Base-by-base conservation (phyloP, 2,329 filamentous ascomycete species). In the Penicillium occitanis region DNA sequence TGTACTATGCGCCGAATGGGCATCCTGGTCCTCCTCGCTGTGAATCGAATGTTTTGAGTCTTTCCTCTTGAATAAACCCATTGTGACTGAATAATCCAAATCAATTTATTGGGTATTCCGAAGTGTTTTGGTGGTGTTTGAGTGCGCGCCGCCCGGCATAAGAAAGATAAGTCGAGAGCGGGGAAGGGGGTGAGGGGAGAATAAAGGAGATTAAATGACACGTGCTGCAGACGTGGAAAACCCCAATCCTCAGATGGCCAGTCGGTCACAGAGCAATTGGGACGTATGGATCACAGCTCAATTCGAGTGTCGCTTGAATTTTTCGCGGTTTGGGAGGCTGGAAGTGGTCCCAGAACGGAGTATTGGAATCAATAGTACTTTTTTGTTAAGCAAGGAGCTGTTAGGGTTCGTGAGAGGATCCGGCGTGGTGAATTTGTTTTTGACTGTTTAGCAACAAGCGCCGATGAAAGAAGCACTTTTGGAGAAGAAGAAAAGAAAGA, bases 11-110 rank as follows among this genome's bases (percentile, higher is more conserved):
- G 81, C 70, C 1, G 77, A 75, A 37, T 75, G 73, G 10, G 79
- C 78, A 13, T 80, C 79, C 10, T 76, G 73, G 55, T 79, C 79
- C 50, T 80, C 78, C 64, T 81, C 78, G 64, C 73, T 74, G 35
- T 75, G 74, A 44, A 73, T 74, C 19, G 76, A 77, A 63, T 73
- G 73, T 65, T 77, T 79, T n/a, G 78, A 77, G 69, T 82, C 79
- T 68, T 79, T 82, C 71, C 79, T 79, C 73, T 78, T 81, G 72
- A 82, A 82, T 65, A 82, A 72, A 68, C 79, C 79, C 80, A 81
- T 81, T 70, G 66, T 67, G 70, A 67, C 13, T 48, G n/a, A n/a
- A 17, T 17, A 11, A 8, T 62, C 22, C 19, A 48, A 8, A 42
- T 10, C 17, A 42, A 17, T 19, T 14, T n/a, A 33, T 40, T 1